Evolutionary conservation across 2,329 filamentous ascomycete genomes (phyloP).

Genomic region (Drechslera avenae): DNA sequence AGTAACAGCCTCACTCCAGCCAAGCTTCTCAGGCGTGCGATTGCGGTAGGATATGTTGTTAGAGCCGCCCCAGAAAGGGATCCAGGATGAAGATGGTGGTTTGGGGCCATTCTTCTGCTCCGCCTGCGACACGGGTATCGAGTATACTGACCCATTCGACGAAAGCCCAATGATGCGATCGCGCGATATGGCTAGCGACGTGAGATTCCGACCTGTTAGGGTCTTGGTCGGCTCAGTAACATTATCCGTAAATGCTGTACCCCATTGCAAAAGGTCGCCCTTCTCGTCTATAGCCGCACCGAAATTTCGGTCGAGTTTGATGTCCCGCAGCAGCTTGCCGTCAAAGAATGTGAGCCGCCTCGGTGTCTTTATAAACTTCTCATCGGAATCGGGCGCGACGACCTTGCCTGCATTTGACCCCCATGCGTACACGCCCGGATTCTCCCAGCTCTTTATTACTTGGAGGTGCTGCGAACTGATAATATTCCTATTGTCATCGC

Average conservation of each 20-base stretch:
- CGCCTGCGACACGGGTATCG: constrained; percentile 73
- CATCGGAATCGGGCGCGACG: constrained; percentile 81
- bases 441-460: constrained; percentile 78
- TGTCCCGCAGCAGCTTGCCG: constrained; percentile 78
- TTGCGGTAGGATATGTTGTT: constrained; percentile 71
- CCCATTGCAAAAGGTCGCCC: constrained; percentile 93
- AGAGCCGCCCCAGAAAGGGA: constrained; percentile 72
- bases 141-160: constrained; percentile 78
- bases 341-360: constrained; percentile 82
- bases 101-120: constrained; percentile 73
- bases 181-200: constrained; percentile 74
- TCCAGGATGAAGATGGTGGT: constrained; percentile 68
- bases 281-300: constrained; percentile 86
- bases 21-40: constrained; percentile 68
- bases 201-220: constrained; percentile 78
- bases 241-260: constrained; percentile 71
- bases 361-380: constrained; percentile 78
- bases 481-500: constrained; percentile 74
- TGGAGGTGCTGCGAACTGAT: constrained; percentile 87
- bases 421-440: constrained; percentile 92
- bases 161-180: constrained; percentile 84
- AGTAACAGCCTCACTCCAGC: constrained; percentile 72
- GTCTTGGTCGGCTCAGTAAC: constrained; percentile 70
- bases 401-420: constrained; percentile 84
- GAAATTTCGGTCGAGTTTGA: constrained; percentile 82